Evolutionary conservation across 495 filamentous ascomycete genomes (phyloP), one percentile per base, ranked within the genome.

Genomic region (Xylaria palmicola): DNA sequence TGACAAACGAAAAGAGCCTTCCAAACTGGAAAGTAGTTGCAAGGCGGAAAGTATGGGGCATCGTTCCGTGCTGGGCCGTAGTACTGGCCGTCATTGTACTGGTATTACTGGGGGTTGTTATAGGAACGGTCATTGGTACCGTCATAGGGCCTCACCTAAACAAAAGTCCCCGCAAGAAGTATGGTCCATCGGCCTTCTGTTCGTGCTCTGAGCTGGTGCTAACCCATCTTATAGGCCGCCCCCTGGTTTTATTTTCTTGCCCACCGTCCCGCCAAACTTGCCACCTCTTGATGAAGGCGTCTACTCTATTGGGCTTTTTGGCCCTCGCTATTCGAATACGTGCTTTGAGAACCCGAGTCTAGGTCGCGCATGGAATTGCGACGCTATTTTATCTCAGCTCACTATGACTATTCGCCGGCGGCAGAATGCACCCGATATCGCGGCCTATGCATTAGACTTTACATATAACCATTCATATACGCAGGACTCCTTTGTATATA

Each of bases 321-420:
- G 84, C 29, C 81, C 82, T 62, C 81, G 83, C 62, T 74, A 72
- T n/a, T 84, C 85, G 26, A 83, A 83, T 29, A 82, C 83, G 13
- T 97, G 92, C 72, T 75, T 97, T 36, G 74, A 74, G 6, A 78
- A 89, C 58, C 67, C 79, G 2, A 76, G 75, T n/a, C 81, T 89
- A 59, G 75, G 77, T 19, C 72, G 77, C 32, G 83, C 91, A 6
- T 97, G 92, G 92, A 81, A 76, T 45, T 97, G 92, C 67, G 66
- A 67, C 39, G 70, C 72, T 2, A 62, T 76, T 20, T 69, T 75
- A 34, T 68, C 70, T n/a, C 68, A 68, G 20, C 57, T 78, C 29
- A 39, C 62, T 5, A 61, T 81, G 66, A 67, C 60, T 0, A 55
- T 81, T 30, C 36, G 4, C 32, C 65, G 66, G 39, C 40, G 58